Conservation (phyloP, 129 eudicot species). For the Solidago caesia region DNA sequence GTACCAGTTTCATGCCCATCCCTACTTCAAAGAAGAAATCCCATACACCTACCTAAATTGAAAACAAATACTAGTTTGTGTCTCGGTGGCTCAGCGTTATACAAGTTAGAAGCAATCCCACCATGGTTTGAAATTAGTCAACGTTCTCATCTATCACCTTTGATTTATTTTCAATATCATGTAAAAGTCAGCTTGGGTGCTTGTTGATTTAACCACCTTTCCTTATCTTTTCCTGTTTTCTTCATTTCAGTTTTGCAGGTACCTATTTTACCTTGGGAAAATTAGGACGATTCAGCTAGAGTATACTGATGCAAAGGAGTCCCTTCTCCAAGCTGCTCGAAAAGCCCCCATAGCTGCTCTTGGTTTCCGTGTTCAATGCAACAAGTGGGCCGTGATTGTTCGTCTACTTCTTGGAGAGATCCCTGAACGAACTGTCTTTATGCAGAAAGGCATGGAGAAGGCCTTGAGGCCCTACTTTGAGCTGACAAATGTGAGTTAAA, state of each 20-base stretch:
- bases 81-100: not conserved
- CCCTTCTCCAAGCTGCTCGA: constrained; percentile 96
- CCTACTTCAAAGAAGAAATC: no score
- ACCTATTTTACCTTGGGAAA: constrained; percentile 92
- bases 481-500: constrained; percentile 82
- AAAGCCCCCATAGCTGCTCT: constrained; percentile 95
- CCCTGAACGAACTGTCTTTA: constrained; percentile 87
- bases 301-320: constrained; percentile 96
- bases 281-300: constrained; percentile 95
- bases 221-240: not conserved
- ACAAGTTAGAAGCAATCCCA: not conserved
- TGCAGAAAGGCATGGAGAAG: constrained; percentile 98
- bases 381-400: constrained; percentile 96
- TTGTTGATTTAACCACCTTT: not conserved
- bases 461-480: constrained; percentile 96
- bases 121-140: not conserved
- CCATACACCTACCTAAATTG: no score
- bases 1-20: no score
- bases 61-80: not conserved
- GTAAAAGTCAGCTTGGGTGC: not conserved
- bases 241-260: constrained; percentile 74
- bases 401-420: constrained; percentile 91
- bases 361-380: constrained; percentile 93
- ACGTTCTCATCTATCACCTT: not conserved
- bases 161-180: constrained; percentile 1